Percentiles rank a stretch among this genome's conserved stretches.
phyloP scores from a whole-genome alignment of 345 rosid species.

The Noccaea caerulescens region DNA sequence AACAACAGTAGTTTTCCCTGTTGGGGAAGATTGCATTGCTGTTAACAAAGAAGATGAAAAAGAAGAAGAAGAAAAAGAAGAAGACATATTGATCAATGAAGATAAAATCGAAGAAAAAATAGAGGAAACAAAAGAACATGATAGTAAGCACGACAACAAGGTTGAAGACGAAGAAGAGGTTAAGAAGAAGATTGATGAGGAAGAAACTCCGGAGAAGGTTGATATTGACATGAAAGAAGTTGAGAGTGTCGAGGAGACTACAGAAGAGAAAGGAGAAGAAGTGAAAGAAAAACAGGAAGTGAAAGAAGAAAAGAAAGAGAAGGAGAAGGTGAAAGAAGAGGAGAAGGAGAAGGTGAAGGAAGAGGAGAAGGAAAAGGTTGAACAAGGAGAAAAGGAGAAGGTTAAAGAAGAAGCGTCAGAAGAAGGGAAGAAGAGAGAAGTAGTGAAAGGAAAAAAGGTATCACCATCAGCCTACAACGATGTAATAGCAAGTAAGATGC shows the following conservation, averaged over 20 bases:
- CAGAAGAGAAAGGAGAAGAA: slow-evolving; percentile 17
- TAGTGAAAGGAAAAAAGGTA: slow-evolving; percentile 59
- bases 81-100: slow-evolving; percentile 25
- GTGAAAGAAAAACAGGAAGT: slow-evolving; percentile 38
- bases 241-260: slow-evolving; percentile 20
- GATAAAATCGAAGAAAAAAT: slow-evolving; percentile 33
- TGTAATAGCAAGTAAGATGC: slow-evolving; percentile 75
- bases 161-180: slow-evolving; percentile 34
- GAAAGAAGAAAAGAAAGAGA: slow-evolving; percentile 36
- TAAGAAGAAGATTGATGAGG: slow-evolving; percentile 22
- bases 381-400: slow-evolving; percentile 5
- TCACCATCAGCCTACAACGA: slow-evolving; percentile 72
- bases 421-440: slow-evolving; percentile 38
- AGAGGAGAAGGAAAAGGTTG: slow-evolving; percentile 16
- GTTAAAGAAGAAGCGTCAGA: slow-evolving; percentile 18
- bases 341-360: background rate
- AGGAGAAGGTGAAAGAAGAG: slow-evolving; percentile 36
- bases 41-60: slow-evolving; percentile 33
- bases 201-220: slow-evolving; percentile 29
- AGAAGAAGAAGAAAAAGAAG: slow-evolving; percentile 5
- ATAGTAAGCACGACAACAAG: slow-evolving; percentile 23
- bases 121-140: slow-evolving; percentile 36
- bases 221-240: slow-evolving; percentile 28
- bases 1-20: slow-evolving; percentile 20
- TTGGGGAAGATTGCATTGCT: slow-evolving; percentile 37